These are phyloP conservation scores for Solanum tarijense DNA, from an alignment of 257 asterid genomes.

Conservation along the genomic window DNA sequence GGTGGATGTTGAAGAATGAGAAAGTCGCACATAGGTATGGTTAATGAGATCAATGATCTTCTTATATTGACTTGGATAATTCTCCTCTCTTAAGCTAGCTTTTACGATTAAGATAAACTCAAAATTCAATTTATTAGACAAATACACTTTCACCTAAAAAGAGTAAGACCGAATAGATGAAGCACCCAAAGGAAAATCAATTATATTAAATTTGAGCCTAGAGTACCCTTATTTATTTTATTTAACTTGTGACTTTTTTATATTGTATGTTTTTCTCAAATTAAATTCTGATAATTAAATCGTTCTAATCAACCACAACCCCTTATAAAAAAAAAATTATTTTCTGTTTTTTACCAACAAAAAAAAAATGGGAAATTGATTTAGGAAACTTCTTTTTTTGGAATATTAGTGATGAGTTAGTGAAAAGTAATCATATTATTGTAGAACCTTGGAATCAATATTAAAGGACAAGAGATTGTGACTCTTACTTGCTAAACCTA, in stretches of 20 bases:
- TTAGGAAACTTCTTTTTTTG: not conserved
- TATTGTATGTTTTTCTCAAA: not conserved
- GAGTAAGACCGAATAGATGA: not conserved
- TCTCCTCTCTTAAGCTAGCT: not conserved
- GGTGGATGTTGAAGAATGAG: too few relatives aligned
- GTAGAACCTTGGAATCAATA: not conserved
- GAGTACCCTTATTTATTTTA: not conserved
- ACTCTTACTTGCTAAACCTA: not conserved
- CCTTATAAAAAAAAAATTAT: not conserved
- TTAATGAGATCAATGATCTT: not conserved
- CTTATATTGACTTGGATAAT: too few relatives aligned
- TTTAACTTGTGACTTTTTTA: not conserved
- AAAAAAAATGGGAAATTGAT: not conserved
- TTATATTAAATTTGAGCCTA: not conserved
- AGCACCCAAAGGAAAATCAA: not conserved
- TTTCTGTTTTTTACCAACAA: not conserved
- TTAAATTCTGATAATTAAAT: not conserved
- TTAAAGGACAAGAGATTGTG: not conserved
- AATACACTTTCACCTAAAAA: not conserved
- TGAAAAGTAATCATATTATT: not conserved
- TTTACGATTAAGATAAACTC: not conserved
- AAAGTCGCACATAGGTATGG: fast-evolving
- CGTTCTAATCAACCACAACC: not conserved
- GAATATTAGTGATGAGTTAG: not conserved
- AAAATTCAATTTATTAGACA: not conserved